Evolutionary conservation across 108 stramenopile species (phyloP).

Genomic region (Discostella stelligeroides): DNA sequence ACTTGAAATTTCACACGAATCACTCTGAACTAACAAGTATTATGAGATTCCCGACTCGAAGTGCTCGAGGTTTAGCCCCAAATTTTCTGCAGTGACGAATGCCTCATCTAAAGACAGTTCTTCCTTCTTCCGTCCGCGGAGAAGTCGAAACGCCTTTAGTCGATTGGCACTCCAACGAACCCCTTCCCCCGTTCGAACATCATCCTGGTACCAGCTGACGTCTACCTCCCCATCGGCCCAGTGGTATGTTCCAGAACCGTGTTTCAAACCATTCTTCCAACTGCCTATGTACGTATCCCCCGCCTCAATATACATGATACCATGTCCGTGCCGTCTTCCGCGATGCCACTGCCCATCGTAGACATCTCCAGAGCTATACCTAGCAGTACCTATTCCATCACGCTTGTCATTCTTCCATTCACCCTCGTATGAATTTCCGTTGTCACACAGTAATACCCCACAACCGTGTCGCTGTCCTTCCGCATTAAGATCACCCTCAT

Average conservation of each 20-base stretch:
- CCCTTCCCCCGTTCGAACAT: constrained; percentile 41
- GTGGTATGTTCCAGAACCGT: constrained; percentile 54
- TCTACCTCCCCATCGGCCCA: constrained; percentile 57
- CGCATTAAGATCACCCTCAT: constrained; percentile 51
- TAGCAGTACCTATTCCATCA: constrained; percentile 49
- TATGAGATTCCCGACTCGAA: constrained; percentile 27
- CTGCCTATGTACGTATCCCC: constrained; percentile 52
- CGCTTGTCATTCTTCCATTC: constrained; percentile 57
- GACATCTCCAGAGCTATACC: constrained; percentile 55
- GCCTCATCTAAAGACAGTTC: constrained; percentile 48
- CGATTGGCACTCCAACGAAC: constrained; percentile 48
- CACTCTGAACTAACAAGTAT: background rate
- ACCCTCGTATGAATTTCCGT: constrained; percentile 55
- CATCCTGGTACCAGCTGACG: constrained; percentile 56
- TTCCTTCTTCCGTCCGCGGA: constrained; percentile 46
- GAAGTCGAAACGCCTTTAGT: constrained; percentile 35
- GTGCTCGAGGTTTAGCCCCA: constrained; percentile 46
- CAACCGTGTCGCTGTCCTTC: constrained; percentile 49
- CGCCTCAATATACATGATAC: constrained; percentile 54
- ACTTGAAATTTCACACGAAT: background rate
- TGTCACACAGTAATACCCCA: constrained; percentile 51
- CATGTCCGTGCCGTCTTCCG: constrained; percentile 49
- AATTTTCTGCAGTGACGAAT: constrained; percentile 37
- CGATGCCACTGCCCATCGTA: constrained; percentile 50
- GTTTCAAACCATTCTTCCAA: constrained; percentile 52